Conservation (phyloP, 2,329 filamentous ascomycete genomes). For the Thielaviopsis punctulata region DNA sequence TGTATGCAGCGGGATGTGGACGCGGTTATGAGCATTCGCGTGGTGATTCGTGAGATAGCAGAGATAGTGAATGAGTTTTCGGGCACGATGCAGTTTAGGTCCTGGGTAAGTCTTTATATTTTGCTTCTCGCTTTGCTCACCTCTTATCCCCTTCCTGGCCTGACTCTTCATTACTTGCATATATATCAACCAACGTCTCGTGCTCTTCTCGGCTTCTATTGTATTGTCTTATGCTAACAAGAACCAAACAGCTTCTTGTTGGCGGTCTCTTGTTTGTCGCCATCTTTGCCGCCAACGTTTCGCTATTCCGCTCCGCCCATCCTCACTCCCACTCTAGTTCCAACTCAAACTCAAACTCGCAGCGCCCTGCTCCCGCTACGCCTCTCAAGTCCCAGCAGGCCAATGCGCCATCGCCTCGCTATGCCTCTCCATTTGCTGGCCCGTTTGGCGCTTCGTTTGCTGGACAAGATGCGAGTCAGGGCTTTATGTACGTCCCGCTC, state of each 20-base stretch:
- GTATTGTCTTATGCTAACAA: neutral
- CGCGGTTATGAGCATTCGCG: constrained; percentile 58
- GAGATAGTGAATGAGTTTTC: constrained; percentile 90
- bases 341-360: too few relatives aligned
- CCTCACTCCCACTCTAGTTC: too few relatives aligned
- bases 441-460: neutral
- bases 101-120: constrained; percentile 29
- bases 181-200: too few relatives aligned
- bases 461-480: constrained; percentile 17
- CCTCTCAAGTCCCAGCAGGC: neutral
- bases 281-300: constrained; percentile 34
- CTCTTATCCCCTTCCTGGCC: neutral
- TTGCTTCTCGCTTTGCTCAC: neutral
- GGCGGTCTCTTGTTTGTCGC: constrained; percentile 30
- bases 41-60: constrained; percentile 76
- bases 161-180: too few relatives aligned
- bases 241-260: constrained; percentile 29
- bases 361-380: neutral
- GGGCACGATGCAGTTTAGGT: constrained; percentile 75
- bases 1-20: constrained; percentile 78
- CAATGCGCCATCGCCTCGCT: neutral
- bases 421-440: neutral
- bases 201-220: too few relatives aligned
- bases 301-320: constrained; percentile 17
- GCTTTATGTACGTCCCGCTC: constrained; percentile 26